Conservation (phyloP, 345 rosid genomes). For the Brassica incana region DNA sequence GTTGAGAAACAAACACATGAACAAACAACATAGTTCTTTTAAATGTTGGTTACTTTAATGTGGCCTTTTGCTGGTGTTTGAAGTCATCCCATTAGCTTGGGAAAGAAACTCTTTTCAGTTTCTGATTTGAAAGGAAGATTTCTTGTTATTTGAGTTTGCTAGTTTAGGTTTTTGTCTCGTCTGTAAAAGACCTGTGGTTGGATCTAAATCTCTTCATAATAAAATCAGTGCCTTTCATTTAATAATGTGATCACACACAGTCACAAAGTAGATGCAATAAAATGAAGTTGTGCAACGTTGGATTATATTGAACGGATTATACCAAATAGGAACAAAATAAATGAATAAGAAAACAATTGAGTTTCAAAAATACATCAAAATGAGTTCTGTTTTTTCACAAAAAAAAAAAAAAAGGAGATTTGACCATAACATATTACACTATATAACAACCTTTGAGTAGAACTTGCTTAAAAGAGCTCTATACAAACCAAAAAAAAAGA, state of each 20-base stretch:
- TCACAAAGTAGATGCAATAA: background rate
- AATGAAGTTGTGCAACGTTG: background rate
- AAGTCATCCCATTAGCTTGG: slow-evolving; percentile 30
- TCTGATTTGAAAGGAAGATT: slow-evolving; percentile 18
- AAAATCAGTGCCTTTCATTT: slow-evolving; percentile 19
- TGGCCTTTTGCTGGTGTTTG: slow-evolving; percentile 22
- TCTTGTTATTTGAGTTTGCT: slow-evolving; percentile 19
- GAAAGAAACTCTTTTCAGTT: slow-evolving; percentile 16
- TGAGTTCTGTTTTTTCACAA: slow-evolving; percentile 1
- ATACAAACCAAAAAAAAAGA: slow-evolving; percentile 36
- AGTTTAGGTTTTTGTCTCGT: slow-evolving; percentile 18
- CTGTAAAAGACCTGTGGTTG: slow-evolving; percentile 33
- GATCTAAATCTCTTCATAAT: slow-evolving; percentile 12
- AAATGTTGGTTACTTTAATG: background rate
- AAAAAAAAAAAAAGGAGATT: slow-evolving; percentile 14
- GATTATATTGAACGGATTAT: background rate
- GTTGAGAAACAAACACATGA: slow-evolving; percentile 41
- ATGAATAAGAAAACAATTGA: slow-evolving; percentile 1
- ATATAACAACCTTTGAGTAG: slow-evolving; percentile 15
- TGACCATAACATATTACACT: slow-evolving; percentile 18
- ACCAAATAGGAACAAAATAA: background rate
- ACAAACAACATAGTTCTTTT: slow-evolving; percentile 20
- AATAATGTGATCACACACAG: background rate
- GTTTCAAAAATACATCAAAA: slow-evolving; percentile 2
- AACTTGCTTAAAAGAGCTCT: slow-evolving; percentile 37